A percentile compares a stretch with the other conserved stretches of the same genome.
phyloP scores from a whole-genome alignment of 139 green algal species.

The Dunaliella sp. region DNA sequence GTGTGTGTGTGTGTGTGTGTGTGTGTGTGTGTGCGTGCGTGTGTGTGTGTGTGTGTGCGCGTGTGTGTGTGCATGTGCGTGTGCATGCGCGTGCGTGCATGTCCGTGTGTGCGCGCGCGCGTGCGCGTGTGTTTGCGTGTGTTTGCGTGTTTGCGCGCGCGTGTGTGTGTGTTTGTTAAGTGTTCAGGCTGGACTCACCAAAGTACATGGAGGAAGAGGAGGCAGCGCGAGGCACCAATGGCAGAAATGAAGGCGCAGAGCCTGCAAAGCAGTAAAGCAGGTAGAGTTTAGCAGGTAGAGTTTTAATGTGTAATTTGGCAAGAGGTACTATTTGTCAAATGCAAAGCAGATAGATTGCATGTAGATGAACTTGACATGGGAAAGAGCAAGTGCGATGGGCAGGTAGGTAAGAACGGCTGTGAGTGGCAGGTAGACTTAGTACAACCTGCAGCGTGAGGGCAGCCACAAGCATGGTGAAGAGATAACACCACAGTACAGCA shows the following conservation, averaged over 20 bases:
- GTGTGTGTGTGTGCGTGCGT: neutral
- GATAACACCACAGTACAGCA: no score
- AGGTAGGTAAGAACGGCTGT: no score
- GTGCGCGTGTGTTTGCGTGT: neutral
- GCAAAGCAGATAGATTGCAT: no score
- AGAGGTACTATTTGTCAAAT: no score
- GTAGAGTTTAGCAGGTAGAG: no score
- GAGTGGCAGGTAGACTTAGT: no score
- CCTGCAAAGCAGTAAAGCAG: no score
- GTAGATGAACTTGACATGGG: no score
- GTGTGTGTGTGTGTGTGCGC: neutral
- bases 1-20: neutral
- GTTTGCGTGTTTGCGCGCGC: neutral
- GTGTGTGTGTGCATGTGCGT: conserved; percentile 8
- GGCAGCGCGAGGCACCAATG: conserved; percentile 10
- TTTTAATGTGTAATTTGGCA: no score
- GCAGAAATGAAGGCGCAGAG: neutral
- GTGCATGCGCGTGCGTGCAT: neutral
- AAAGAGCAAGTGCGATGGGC: no score
- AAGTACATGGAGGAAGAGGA: conserved; percentile 12
- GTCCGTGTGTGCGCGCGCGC: neutral
- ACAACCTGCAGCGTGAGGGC: no score
- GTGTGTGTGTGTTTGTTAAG: conserved; percentile 12
- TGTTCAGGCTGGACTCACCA: neutral
- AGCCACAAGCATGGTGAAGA: no score